Conservation (phyloP, 2,329 filamentous ascomycete genomes). For the Talaromyces marneffei region DNA sequence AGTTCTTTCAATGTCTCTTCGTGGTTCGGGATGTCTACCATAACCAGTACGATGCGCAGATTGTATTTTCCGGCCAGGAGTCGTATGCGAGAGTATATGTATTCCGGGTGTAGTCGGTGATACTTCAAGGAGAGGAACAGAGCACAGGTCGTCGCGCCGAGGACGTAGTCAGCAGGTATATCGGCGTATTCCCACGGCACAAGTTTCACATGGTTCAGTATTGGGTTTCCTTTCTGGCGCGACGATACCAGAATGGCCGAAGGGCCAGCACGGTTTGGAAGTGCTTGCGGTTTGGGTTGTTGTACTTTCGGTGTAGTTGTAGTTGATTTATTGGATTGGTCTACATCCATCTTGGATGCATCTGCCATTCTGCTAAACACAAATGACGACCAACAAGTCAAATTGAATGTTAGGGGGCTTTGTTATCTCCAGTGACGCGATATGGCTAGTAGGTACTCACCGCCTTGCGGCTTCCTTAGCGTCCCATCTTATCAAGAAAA, state of each 20-base stretch:
- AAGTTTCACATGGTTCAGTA: slow-evolving; percentile 73
- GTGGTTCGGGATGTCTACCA: slow-evolving; percentile 94
- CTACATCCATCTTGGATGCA: not conserved
- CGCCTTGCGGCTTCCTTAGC: slow-evolving; percentile 15
- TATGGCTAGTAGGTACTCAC: slow-evolving; percentile 16
- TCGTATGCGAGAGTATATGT: slow-evolving; percentile 90
- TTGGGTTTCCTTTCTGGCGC: slow-evolving; percentile 90
- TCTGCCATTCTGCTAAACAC: not conserved
- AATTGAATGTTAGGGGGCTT: too few relatives aligned
- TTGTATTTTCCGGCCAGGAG: slow-evolving; percentile 79
- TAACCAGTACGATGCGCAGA: slow-evolving; percentile 75
- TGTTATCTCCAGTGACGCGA: not conserved
- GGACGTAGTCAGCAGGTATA: slow-evolving; percentile 87
- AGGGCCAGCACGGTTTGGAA: slow-evolving; percentile 60
- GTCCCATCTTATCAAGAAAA: slow-evolving; percentile 10
- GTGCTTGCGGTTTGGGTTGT: slow-evolving; percentile 83
- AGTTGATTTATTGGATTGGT: not conserved
- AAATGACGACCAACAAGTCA: not conserved
- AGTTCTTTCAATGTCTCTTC: slow-evolving; percentile 85
- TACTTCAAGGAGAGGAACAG: slow-evolving; percentile 95
- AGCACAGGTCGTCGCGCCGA: slow-evolving; percentile 81
- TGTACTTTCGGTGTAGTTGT: slow-evolving; percentile 53
- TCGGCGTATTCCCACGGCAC: slow-evolving; percentile 96
- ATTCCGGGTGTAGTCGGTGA: slow-evolving; percentile 93
- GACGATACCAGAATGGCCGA: slow-evolving; percentile 85